Evolutionary conservation across 2,329 filamentous ascomycete species (phyloP).

Genomic region (Aspergillus jensenii): DNA sequence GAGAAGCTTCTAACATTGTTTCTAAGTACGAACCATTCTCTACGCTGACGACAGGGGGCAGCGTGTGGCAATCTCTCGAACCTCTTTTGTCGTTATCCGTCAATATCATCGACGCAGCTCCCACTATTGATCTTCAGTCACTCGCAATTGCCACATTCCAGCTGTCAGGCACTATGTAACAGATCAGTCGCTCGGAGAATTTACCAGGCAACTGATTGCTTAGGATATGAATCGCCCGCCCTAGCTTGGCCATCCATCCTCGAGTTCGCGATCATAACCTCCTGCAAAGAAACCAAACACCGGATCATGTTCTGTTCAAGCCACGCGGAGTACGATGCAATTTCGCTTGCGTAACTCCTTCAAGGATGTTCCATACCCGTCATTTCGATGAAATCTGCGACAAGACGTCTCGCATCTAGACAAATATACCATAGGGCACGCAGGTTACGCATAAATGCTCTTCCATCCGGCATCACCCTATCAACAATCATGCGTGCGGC

Average conservation of each 20-base stretch:
- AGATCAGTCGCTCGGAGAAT: neutral
- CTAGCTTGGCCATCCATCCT: conserved; percentile 3
- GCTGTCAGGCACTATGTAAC: neutral
- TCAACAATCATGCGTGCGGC: conserved; percentile 12
- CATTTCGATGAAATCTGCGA: neutral
- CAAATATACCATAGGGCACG: conserved; percentile 2
- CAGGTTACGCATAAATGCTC: neutral
- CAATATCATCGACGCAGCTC: neutral
- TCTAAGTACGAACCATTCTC: neutral
- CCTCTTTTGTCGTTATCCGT: neutral
- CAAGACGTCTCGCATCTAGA: neutral
- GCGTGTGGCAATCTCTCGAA: neutral
- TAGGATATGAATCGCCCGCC: conserved; percentile 2
- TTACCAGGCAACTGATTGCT: neutral
- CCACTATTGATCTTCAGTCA: conserved; percentile 3
- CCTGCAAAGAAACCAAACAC: neutral
- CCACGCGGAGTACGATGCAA: conserved; percentile 7
- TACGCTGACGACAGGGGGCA: neutral
- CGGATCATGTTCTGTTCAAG: neutral
- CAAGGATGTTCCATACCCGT: neutral
- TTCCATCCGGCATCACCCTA: neutral
- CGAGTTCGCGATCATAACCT: conserved; percentile 3
- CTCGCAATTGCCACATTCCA: neutral
- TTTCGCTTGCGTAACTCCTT: conserved; percentile 4
- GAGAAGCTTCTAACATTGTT: neutral